phyloP scores from a whole-genome alignment of 2,329 filamentous ascomycete species.

The Aphanocladium album region DNA sequence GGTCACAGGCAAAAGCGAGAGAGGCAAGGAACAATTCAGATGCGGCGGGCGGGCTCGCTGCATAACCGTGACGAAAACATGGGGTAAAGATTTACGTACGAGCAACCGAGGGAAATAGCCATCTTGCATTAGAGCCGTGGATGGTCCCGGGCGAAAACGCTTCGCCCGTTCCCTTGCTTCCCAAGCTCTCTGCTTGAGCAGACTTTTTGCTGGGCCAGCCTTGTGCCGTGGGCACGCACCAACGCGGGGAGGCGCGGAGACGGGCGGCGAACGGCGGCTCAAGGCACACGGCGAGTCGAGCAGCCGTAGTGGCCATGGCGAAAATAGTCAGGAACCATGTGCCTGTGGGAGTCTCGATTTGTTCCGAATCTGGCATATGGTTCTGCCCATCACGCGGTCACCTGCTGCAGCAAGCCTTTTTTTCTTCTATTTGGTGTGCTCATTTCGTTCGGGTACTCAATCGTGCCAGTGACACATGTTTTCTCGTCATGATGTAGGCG shows the following conservation, averaged over 20 bases:
- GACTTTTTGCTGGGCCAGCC: not conserved
- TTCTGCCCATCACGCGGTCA: constrained; percentile 7
- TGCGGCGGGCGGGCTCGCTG: not conserved
- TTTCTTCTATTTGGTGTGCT: not conserved
- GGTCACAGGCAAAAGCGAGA: not conserved
- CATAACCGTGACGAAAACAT: constrained; percentile 11
- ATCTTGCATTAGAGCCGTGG: constrained; percentile 3
- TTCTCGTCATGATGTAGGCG: constrained; percentile 1
- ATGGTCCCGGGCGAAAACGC: constrained; percentile 8
- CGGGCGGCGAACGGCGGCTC: constrained; percentile 13
- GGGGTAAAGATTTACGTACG: constrained; percentile 10
- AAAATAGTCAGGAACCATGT: constrained; percentile 15
- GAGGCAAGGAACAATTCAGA: not conserved
- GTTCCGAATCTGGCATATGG: constrained; percentile 8
- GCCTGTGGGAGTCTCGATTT: constrained; percentile 2
- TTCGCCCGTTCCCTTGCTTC: not conserved
- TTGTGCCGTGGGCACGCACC: not conserved
- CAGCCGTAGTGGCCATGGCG: not conserved
- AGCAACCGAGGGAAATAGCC: constrained; percentile 12
- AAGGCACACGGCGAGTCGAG: constrained; percentile 1
- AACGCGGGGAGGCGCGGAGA: constrained; percentile 8
- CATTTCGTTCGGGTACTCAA: not conserved
- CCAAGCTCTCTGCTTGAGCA: too few relatives aligned
- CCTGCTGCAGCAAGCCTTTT: not conserved
- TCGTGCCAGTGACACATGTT: constrained; percentile 9